Evolutionary conservation across 2,329 filamentous ascomycete species (phyloP).

Genomic region (Grosmannia clavigera): DNA sequence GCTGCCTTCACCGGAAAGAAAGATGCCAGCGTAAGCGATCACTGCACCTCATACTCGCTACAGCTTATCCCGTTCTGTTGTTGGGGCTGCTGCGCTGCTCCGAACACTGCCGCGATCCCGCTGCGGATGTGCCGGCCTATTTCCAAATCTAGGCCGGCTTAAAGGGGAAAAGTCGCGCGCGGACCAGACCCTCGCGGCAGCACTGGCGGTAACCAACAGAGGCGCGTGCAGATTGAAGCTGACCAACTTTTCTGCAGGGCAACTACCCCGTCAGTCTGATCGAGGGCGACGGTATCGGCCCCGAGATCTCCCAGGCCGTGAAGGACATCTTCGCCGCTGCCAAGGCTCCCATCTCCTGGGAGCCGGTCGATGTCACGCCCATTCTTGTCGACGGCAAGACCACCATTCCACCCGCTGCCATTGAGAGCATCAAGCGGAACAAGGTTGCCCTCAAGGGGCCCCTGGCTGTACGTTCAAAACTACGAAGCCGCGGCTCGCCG

Average conservation of each 20-base stretch:
- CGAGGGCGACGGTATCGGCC: constrained; percentile 97
- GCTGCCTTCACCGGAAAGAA: constrained; percentile 91
- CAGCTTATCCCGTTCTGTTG: neutral
- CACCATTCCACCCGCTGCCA: constrained; percentile 82
- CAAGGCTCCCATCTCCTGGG: constrained; percentile 89
- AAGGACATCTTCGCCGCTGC: constrained; percentile 98
- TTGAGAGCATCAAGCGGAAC: constrained; percentile 87
- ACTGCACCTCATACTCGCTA: neutral
- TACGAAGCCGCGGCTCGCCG: neutral
- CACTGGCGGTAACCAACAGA: neutral
- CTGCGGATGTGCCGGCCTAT: neutral
- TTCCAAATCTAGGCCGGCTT: neutral
- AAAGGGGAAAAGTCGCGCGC: neutral
- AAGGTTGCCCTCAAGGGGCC: constrained; percentile 97
- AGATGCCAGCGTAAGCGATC: constrained; percentile 62
- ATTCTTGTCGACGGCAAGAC: constrained; percentile 91
- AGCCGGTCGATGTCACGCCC: constrained; percentile 91
- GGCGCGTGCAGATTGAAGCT: neutral
- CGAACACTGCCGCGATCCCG: neutral
- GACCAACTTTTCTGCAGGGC: constrained; percentile 42
- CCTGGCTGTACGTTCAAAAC: constrained; percentile 58
- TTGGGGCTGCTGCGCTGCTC: neutral
- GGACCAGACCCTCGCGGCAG: neutral
- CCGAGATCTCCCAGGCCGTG: constrained; percentile 93
- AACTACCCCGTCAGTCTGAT: constrained; percentile 95